A percentile compares a stretch with the other conserved stretches of the same genome.
Conservation (phyloP, 1,139 yeast species). For the Taphrina deformans region DNA sequence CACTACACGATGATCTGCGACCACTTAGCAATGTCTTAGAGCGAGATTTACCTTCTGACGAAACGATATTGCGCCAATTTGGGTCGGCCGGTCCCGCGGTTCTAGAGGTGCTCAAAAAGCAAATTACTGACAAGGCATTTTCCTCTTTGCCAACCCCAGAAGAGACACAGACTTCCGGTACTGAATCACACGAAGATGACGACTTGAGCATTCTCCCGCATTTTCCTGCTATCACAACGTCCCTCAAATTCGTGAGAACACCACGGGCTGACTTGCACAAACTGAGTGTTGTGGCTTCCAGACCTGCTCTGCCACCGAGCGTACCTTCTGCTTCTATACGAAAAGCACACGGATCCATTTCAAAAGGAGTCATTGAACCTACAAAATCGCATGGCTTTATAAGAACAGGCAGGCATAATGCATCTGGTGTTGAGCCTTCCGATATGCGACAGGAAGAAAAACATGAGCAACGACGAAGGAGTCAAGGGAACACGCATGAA, state of each 20-base stretch:
- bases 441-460: no score
- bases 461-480: no score
- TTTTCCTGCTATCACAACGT: not conserved
- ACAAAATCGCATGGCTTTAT: not conserved
- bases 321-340: not conserved
- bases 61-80: constrained; percentile 12
- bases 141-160: not conserved
- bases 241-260: not conserved
- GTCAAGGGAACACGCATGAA: no score
- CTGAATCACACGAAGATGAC: constrained; percentile 1
- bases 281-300: not conserved
- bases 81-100: constrained; percentile 27
- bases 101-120: constrained; percentile 13
- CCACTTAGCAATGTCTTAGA: constrained; percentile 5
- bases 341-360: no score
- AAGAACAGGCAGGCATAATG: not conserved
- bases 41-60: constrained; percentile 17
- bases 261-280: not conserved
- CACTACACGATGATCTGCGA: not conserved
- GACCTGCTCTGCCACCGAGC: not conserved
- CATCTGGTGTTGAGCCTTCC: no score
- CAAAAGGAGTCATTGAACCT: not conserved
- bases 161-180: not conserved
- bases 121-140: not conserved
- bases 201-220: constrained; percentile 3